These are phyloP conservation scores for Tolypocladium cylindrosporum DNA, from an alignment of 2,329 filamentous ascomycete genomes.

Conservation along the genomic window DNA sequence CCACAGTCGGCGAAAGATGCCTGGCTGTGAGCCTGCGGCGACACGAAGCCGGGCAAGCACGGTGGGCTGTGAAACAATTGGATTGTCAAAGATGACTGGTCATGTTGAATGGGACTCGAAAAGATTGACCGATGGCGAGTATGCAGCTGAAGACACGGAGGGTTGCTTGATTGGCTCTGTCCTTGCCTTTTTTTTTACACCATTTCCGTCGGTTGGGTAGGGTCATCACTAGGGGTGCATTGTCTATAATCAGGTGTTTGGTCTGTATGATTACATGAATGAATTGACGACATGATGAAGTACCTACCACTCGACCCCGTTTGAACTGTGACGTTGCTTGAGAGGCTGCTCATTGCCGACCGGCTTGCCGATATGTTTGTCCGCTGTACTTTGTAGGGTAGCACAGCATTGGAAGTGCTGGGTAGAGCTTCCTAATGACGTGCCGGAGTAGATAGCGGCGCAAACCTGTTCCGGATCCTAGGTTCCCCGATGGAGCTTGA, in stretches of 20 bases:
- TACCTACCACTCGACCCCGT: neutral
- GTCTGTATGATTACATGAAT: slow-evolving; percentile 25
- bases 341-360: neutral
- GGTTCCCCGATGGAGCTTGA: slow-evolving; percentile 43
- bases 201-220: slow-evolving; percentile 3
- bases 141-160: neutral
- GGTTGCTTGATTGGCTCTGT: neutral
- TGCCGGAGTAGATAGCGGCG: neutral
- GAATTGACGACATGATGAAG: slow-evolving; percentile 25
- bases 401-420: neutral
- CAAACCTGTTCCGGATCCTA: neutral
- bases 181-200: slow-evolving; percentile 3
- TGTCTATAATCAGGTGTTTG: slow-evolving; percentile 12
- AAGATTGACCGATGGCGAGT: neutral
- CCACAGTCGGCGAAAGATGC: slow-evolving; percentile 17
- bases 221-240: slow-evolving; percentile 10
- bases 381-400: no score
- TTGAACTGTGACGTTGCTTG: neutral
- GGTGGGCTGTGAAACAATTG: neutral
- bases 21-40: slow-evolving; percentile 14
- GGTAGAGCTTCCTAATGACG: neutral
- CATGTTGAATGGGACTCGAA: neutral
- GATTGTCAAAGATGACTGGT: neutral
- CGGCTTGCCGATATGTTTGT: neutral
- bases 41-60: neutral